phyloP scores from a whole-genome alignment of 1,139 yeast genomes.

The Suhomyces coccinellae region DNA sequence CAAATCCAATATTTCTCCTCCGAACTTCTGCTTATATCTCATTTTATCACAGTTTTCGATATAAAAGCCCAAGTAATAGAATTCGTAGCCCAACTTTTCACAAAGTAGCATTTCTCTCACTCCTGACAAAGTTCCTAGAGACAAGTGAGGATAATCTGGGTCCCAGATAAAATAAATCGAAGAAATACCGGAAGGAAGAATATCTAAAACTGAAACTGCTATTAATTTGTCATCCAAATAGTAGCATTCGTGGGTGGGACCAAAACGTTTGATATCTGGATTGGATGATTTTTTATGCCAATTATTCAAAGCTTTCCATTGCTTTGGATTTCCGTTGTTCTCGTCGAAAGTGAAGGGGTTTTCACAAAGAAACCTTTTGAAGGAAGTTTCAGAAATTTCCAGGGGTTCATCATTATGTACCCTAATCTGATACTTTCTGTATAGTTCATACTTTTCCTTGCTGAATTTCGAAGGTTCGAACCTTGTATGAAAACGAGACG shows the following conservation, averaged over 20 bases:
- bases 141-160: slow-evolving; percentile 69
- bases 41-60: slow-evolving; percentile 79
- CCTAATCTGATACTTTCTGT: slow-evolving; percentile 62
- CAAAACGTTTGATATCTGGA: slow-evolving; percentile 18
- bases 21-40: slow-evolving; percentile 78
- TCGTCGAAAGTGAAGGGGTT: slow-evolving; percentile 52
- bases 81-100: slow-evolving; percentile 39
- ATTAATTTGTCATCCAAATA: slow-evolving; percentile 62
- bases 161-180: slow-evolving; percentile 91
- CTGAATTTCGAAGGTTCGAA: slow-evolving; percentile 57
- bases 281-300: slow-evolving; percentile 22
- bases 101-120: slow-evolving; percentile 66
- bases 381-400: slow-evolving; percentile 48
- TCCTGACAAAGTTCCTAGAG: slow-evolving; percentile 79
- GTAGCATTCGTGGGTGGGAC: slow-evolving; percentile 79
- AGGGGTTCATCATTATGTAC: slow-evolving; percentile 65
- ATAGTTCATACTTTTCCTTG: slow-evolving; percentile 64
- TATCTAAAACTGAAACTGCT: slow-evolving; percentile 77
- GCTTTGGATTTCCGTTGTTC: slow-evolving; percentile 23
- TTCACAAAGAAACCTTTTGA: slow-evolving; percentile 66
- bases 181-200: slow-evolving; percentile 74
- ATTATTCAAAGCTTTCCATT: slow-evolving; percentile 33
- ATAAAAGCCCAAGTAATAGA: slow-evolving; percentile 75
- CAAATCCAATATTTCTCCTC: slow-evolving; percentile 67
- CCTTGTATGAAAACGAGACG: slow-evolving; percentile 44